Conservation (phyloP, 352 stramenopile species). For the Nothophytophthora sp. region DNA sequence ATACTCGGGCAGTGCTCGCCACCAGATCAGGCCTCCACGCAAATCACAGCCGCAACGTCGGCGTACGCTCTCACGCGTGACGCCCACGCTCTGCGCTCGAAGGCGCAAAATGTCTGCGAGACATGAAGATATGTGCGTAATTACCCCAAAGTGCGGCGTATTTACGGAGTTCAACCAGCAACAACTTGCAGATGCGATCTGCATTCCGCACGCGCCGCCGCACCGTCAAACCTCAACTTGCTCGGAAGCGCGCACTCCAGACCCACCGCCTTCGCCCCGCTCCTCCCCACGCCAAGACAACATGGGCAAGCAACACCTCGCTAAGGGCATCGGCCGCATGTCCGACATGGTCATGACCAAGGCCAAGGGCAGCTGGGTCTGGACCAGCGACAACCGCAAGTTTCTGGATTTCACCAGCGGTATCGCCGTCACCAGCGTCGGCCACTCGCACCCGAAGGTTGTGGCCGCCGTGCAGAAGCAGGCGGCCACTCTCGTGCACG, state of each 20-base stretch:
- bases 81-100: neutral
- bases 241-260: conserved; percentile 20
- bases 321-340: conserved; percentile 81
- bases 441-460: conserved; percentile 93
- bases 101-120: neutral
- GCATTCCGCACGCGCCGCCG: too few species aligned
- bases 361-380: conserved; percentile 87
- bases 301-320: conserved; percentile 76
- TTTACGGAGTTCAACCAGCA: conserved; percentile 32
- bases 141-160: conserved; percentile 11
- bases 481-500: conserved; percentile 86
- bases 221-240: conserved; percentile 34
- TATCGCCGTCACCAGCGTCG: conserved; percentile 92
- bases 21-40: neutral
- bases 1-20: neutral
- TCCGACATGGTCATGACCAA: conserved; percentile 84
- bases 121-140: conserved; percentile 23
- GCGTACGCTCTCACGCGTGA: conserved; percentile 26
- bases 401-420: conserved; percentile 93
- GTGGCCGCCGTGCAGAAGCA: conserved; percentile 91
- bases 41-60: conserved; percentile 13
- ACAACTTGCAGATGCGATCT: too few species aligned
- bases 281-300: neutral
- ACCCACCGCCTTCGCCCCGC: neutral
- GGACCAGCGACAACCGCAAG: conserved; percentile 86